These are phyloP conservation scores for Neonectria faginata DNA, from an alignment of 2,329 filamentous ascomycete species.

Conservation along the genomic window DNA sequence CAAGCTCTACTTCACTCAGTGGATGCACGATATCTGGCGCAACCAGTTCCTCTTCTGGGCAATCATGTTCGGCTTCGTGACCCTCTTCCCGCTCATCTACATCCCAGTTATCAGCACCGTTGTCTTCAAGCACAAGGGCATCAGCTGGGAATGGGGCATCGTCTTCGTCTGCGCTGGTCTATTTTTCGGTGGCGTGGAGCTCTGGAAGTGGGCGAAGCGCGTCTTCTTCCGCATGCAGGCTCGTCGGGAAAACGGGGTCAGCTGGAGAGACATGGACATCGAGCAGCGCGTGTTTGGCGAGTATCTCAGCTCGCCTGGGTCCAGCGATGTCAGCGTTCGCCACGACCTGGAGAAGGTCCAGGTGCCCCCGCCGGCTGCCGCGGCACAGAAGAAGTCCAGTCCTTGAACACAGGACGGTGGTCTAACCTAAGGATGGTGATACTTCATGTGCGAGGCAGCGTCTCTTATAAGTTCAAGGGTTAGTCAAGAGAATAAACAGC, in stretches of 20 bases:
- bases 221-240: slow-evolving; percentile 51
- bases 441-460: slow-evolving; percentile 10
- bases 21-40: slow-evolving; percentile 75
- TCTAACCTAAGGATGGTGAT: not conserved
- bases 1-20: slow-evolving; percentile 72
- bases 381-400: slow-evolving; percentile 19
- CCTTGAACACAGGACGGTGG: not conserved
- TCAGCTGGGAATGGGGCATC: slow-evolving; percentile 73
- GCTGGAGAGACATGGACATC: slow-evolving; percentile 54
- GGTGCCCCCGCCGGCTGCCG: slow-evolving; percentile 25
- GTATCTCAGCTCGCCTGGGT: slow-evolving; percentile 48
- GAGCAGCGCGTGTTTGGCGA: slow-evolving; percentile 56
- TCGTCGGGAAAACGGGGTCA: slow-evolving; percentile 39
- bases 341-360: slow-evolving; percentile 43
- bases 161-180: slow-evolving; percentile 65
- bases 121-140: slow-evolving; percentile 71
- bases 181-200: slow-evolving; percentile 69
- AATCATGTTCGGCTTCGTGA: slow-evolving; percentile 61
- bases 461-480: not conserved
- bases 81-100: slow-evolving; percentile 66
- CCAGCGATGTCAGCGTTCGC: slow-evolving; percentile 45
- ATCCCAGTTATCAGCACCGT: slow-evolving; percentile 69
- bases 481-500: slow-evolving; percentile 19
- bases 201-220: slow-evolving; percentile 70
- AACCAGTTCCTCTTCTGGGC: slow-evolving; percentile 80